Conservation (phyloP, 2,329 filamentous ascomycete genomes). For the Aspergillus sp. region DNA sequence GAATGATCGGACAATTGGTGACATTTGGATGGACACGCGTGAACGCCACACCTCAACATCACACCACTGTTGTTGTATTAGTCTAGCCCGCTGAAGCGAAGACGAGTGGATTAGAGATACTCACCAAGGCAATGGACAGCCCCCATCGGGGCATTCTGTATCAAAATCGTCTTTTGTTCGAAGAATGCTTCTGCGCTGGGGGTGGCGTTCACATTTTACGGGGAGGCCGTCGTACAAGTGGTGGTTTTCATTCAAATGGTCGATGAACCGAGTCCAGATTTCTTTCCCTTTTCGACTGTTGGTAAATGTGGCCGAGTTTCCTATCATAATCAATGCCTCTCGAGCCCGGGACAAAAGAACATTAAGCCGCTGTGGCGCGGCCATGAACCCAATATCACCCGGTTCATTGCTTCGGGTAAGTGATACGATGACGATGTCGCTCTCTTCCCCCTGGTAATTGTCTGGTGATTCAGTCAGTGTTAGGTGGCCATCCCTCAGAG, state of each 20-base stretch:
- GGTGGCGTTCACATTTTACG: slow-evolving; percentile 54
- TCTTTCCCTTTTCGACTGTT: slow-evolving; percentile 48
- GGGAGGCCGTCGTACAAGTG: slow-evolving; percentile 55
- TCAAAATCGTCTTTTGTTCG: slow-evolving; percentile 51
- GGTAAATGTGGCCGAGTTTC: slow-evolving; percentile 61
- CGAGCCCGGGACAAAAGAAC: slow-evolving; percentile 62
- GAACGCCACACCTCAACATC: slow-evolving; percentile 49
- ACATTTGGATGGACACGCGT: slow-evolving; percentile 53
- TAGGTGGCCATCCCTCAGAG: not conserved
- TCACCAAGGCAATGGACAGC: slow-evolving; percentile 57
- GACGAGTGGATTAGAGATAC: slow-evolving; percentile 4
- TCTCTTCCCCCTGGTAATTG: slow-evolving; percentile 73
- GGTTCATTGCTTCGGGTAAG: slow-evolving; percentile 57
- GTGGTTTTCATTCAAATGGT: slow-evolving; percentile 43
- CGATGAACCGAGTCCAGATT: slow-evolving; percentile 53
- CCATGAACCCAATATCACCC: slow-evolving; percentile 64
- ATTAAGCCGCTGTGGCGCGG: slow-evolving; percentile 57
- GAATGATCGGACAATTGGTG: slow-evolving; percentile 56
- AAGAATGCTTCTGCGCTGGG: slow-evolving; percentile 42
- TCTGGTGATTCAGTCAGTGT: slow-evolving; percentile 39
- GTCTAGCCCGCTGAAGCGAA: not conserved
- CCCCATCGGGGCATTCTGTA: slow-evolving; percentile 57
- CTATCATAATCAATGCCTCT: slow-evolving; percentile 59
- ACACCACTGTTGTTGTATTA: slow-evolving; percentile 27
- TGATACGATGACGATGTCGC: slow-evolving; percentile 61